phyloP scores from a whole-genome alignment of 805 yeast genomes.

The Wickerhamomyces sydowiorum region DNA sequence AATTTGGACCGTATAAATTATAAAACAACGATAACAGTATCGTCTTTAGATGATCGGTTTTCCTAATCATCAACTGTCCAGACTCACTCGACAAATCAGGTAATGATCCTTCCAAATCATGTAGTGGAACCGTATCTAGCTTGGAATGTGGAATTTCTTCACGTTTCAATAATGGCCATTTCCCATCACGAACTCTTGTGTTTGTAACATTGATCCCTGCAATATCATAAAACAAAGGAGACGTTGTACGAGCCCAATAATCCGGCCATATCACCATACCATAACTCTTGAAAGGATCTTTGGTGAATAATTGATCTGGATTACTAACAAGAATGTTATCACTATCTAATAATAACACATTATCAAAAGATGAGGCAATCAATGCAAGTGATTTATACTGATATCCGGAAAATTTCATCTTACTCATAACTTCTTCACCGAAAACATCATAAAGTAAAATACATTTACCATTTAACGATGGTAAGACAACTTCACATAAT shows the following conservation, averaged over 20 bases:
- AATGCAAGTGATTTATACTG: conserved; percentile 72
- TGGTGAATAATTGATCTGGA: conserved; percentile 39
- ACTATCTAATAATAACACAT: conserved; percentile 68
- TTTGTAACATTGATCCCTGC: conserved; percentile 33
- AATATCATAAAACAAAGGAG: conserved; percentile 54
- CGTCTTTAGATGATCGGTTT: conserved; percentile 51
- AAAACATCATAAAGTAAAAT: conserved; percentile 54
- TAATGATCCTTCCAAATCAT: conserved; percentile 56
- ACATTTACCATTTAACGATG: conserved; percentile 57
- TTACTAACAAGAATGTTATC: conserved; percentile 55
- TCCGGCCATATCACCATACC: conserved; percentile 74
- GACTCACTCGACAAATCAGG: conserved; percentile 69
- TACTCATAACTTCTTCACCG: conserved; percentile 46
- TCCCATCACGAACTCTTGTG: conserved; percentile 16
- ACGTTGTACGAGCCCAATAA: conserved; percentile 65
- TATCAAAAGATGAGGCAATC: conserved; percentile 70
- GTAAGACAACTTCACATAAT: conserved; percentile 54
- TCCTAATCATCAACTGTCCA: conserved; percentile 62
- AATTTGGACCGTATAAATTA: conserved; percentile 59
- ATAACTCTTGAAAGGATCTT: conserved; percentile 37
- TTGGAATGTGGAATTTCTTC: conserved; percentile 5
- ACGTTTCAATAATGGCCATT: conserved; percentile 14
- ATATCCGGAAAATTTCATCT: conserved; percentile 52
- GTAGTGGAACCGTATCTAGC: conserved; percentile 38
- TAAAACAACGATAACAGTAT: conserved; percentile 57